phyloP scores from a whole-genome alignment of 2,329 filamentous ascomycete species.

The Sphaerulina vaccinii region DNA sequence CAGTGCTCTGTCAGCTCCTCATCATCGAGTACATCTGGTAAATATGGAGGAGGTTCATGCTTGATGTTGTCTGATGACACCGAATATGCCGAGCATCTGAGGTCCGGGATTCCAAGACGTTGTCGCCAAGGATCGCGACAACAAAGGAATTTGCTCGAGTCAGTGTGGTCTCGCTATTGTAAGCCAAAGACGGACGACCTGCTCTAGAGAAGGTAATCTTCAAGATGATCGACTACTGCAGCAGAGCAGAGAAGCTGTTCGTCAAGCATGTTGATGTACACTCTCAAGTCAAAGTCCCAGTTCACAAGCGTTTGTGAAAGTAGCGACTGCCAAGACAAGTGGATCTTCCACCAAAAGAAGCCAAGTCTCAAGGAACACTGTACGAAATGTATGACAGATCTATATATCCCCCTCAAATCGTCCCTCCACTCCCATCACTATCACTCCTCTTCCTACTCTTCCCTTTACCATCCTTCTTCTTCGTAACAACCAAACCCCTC shows the following conservation, averaged over 20 bases:
- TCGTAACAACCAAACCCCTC: conserved; percentile 18
- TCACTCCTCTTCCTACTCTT: background rate
- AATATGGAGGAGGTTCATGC: background rate
- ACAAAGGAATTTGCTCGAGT: conserved; percentile 1
- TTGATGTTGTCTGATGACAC: background rate
- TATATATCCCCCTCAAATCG: background rate
- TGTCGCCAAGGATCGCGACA: conserved; percentile 6
- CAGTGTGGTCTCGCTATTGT: background rate
- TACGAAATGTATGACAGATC: background rate
- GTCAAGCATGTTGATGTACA: no score
- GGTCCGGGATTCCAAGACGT: conserved; percentile 1
- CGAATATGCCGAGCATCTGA: background rate
- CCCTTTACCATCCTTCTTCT: conserved; percentile 8
- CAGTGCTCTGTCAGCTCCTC: background rate
- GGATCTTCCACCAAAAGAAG: no score
- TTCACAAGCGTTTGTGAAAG: no score
- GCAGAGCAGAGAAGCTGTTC: no score
- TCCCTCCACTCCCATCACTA: background rate
- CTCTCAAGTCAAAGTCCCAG: no score
- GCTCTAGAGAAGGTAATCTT: no score
- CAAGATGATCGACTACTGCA: no score
- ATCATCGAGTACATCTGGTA: no score
- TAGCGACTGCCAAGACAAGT: background rate
- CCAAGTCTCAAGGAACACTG: no score
- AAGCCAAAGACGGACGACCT: conserved; percentile 2